These are phyloP conservation scores for Stagonosporopsis chrysanthemi DNA, from an alignment of 2,329 filamentous ascomycete genomes.

Conservation along the genomic window DNA sequence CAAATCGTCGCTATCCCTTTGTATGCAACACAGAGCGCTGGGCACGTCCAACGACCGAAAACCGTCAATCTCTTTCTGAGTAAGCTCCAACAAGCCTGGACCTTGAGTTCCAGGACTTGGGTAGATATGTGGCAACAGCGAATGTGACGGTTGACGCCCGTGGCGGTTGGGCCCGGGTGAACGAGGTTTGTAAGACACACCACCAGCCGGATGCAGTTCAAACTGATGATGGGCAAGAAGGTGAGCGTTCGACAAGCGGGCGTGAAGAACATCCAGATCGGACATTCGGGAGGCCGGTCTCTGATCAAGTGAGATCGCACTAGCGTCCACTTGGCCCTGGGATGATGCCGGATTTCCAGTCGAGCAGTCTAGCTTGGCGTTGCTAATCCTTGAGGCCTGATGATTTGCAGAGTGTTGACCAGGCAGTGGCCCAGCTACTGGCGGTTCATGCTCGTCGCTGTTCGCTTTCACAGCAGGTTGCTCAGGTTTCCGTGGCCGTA, in stretches of 20 bases:
- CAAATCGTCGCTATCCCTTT: conserved; percentile 7
- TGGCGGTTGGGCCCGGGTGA: conserved; percentile 1
- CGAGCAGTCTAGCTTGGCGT: neutral
- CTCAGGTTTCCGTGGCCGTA: conserved; percentile 10
- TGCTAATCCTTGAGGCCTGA: neutral
- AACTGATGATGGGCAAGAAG: conserved; percentile 18
- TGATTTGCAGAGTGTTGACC: neutral
- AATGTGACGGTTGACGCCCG: conserved; percentile 15
- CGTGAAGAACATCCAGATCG: conserved; percentile 13
- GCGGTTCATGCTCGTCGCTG: conserved; percentile 3
- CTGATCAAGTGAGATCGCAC: neutral
- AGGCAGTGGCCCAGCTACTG: neutral
- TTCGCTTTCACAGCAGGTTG: neutral
- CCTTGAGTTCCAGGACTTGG: neutral
- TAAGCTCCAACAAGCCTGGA: conserved; percentile 5
- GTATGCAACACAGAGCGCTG: conserved; percentile 27
- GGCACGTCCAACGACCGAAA: conserved; percentile 17
- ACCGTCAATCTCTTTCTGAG: conserved; percentile 16
- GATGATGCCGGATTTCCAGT: neutral
- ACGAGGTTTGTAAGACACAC: conserved; percentile 14
- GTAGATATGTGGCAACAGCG: conserved; percentile 9
- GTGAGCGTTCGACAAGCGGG: conserved; percentile 17
- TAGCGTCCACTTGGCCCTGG: neutral
- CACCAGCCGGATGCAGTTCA: conserved; percentile 15
- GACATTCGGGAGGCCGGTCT: conserved; percentile 4